These are phyloP conservation scores for Triticum dicoccoides DNA, from an alignment of 176 grass and related monocot genomes.

Conservation along the genomic window DNA sequence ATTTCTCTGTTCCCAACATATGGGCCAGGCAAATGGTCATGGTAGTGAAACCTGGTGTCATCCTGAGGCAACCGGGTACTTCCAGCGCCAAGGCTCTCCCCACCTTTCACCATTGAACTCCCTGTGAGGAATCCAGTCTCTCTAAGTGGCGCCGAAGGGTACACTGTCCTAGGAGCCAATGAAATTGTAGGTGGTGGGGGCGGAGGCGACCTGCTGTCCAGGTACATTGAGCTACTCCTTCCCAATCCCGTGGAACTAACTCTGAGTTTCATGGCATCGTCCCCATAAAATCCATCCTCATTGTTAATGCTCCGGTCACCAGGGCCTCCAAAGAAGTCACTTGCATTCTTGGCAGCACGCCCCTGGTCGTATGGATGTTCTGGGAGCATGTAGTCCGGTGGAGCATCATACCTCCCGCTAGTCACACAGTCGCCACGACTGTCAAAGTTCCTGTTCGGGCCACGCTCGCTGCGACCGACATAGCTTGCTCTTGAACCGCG, in stretches of 20 bases:
- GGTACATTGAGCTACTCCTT: conserved; percentile 31
- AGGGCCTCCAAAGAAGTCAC: conserved; percentile 13
- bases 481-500: background rate
- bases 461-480: background rate
- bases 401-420: background rate
- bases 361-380: conserved; percentile 33
- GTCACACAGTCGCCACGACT: background rate
- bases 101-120: background rate
- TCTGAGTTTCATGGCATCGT: background rate
- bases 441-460: background rate
- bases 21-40: background rate
- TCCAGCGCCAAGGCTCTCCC: background rate
- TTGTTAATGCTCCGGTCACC: conserved; percentile 1
- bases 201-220: background rate
- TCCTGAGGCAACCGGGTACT: conserved; percentile 4
- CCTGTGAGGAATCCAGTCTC: conserved; percentile 35
- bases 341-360: conserved; percentile 19
- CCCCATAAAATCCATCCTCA: conserved; percentile 7
- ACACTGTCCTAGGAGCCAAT: conserved; percentile 10
- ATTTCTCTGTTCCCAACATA: conserved; percentile 38
- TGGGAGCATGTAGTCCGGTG: conserved; percentile 39
- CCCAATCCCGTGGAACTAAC: conserved; percentile 11
- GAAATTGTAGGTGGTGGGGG: background rate
- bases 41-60: conserved; percentile 15
- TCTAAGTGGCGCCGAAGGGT: conserved; percentile 9